A percentile compares a stretch with the other conserved stretches of the same genome.
Conservation (phyloP, 2,329 filamentous ascomycete species). For the Fusarium illudens region DNA sequence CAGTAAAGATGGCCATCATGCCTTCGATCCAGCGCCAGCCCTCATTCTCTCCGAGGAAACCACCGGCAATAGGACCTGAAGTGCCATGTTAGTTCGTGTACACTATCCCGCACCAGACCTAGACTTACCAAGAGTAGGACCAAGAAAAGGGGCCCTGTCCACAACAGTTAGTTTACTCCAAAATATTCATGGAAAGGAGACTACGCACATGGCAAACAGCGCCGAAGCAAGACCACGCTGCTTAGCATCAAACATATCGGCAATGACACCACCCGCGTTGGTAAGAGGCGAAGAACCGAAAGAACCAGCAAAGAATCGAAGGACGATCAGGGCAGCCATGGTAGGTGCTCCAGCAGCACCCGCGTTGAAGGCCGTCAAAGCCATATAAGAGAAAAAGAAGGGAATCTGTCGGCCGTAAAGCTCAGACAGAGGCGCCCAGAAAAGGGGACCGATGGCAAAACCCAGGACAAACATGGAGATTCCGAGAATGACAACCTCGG, state of each 20-base stretch:
- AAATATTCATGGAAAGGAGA: not conserved
- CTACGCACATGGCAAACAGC: conserved; percentile 60
- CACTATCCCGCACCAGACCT: not conserved
- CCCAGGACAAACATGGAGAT: conserved; percentile 72
- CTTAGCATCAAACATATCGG: conserved; percentile 66
- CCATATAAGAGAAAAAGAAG: conserved; percentile 66
- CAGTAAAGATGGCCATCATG: conserved; percentile 68
- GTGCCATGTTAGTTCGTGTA: not conserved
- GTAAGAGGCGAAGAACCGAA: conserved; percentile 71
- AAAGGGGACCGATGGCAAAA: conserved; percentile 67
- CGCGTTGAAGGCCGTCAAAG: conserved; percentile 69
- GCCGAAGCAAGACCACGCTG: conserved; percentile 66
- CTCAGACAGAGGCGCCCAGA: conserved; percentile 74
- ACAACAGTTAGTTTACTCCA: not conserved
- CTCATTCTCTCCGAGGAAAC: conserved; percentile 66
- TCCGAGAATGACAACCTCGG: conserved; percentile 66
- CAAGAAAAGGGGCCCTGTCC: conserved; percentile 65
- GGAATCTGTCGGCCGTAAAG: conserved; percentile 68
- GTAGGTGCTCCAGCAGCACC: conserved; percentile 65
- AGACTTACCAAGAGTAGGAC: conserved; percentile 60
- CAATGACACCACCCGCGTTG: conserved; percentile 69
- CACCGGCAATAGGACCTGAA: conserved; percentile 66
- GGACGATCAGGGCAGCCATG: conserved; percentile 68
- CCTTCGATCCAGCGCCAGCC: conserved; percentile 74
- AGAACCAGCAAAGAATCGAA: conserved; percentile 73